Percentiles rank a stretch among this genome's conserved stretches.
Evolutionary conservation across 306 rosid genomes (phyloP).

Genomic region (Gleditsia sinensis): DNA sequence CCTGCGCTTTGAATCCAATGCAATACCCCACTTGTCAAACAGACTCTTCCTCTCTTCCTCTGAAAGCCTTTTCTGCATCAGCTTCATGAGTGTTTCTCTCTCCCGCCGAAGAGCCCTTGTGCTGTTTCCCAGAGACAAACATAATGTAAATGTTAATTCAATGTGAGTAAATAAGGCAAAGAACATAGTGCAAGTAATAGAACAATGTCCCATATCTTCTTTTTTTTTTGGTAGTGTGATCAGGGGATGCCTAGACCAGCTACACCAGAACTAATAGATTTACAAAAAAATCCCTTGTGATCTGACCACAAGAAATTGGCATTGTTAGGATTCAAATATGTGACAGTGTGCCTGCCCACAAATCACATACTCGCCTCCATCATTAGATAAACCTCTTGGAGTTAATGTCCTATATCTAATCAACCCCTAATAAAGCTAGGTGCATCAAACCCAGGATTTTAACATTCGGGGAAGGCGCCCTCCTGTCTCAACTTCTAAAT

Average conservation of each 20-base stretch:
- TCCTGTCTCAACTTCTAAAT: neutral
- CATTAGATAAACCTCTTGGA: too few relatives aligned
- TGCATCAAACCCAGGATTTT: neutral
- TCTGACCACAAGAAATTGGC: too few relatives aligned
- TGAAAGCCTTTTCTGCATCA: constrained; percentile 79
- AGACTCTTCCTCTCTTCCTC: constrained; percentile 66
- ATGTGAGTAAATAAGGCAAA: neutral
- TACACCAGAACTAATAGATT: too few relatives aligned
- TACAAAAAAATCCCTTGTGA: too few relatives aligned
- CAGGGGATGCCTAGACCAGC: too few relatives aligned
- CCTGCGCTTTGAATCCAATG: constrained; percentile 83
- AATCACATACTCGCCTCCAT: too few relatives aligned
- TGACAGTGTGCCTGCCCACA: too few relatives aligned
- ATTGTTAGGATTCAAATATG: too few relatives aligned
- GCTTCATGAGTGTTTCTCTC: constrained; percentile 72
- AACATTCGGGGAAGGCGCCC: neutral
- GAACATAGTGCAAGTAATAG: neutral
- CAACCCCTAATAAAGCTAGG: neutral
- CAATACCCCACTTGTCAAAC: constrained; percentile 72
- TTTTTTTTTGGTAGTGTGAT: too few relatives aligned
- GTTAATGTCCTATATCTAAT: too few relatives aligned
- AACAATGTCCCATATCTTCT: neutral
- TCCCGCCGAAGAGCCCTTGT: constrained; percentile 69
- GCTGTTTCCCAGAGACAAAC: constrained; percentile 53
- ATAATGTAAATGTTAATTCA: neutral